phyloP scores from a whole-genome alignment of 106 monocot genomes.

The Apostasia shenzhenica region DNA sequence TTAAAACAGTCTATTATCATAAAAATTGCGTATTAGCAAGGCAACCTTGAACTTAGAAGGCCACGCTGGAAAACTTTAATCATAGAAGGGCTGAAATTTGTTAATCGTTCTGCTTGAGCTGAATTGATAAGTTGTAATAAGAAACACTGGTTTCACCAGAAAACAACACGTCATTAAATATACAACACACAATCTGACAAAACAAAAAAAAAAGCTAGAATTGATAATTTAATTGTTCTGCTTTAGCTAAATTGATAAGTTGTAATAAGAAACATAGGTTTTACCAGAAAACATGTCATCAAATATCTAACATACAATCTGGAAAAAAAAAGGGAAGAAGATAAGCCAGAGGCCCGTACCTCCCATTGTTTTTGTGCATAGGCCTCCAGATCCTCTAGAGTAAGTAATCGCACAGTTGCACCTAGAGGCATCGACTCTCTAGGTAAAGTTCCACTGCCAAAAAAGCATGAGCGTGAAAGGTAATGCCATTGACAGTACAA shows the following conservation, averaged over 20 bases:
- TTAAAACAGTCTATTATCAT: not conserved
- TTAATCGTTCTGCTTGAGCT: constrained; percentile 62
- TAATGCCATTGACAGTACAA: no score
- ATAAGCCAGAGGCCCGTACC: constrained; percentile 31
- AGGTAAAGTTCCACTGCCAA: constrained; percentile 69
- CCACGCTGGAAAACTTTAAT: constrained; percentile 93
- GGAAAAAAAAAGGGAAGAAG: not conserved
- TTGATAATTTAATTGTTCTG: constrained; percentile 24
- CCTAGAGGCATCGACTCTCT: constrained; percentile 77
- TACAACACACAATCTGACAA: not conserved
- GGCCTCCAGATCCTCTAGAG: constrained; percentile 67
- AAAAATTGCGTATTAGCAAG: not conserved
- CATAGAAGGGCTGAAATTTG: constrained; percentile 85
- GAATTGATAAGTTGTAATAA: constrained; percentile 93
- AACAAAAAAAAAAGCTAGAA: no score
- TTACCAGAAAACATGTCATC: constrained; percentile 1
- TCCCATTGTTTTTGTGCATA: constrained; percentile 94
- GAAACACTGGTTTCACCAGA: constrained; percentile 51
- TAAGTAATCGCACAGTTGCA: constrained; percentile 64
- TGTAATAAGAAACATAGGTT: constrained; percentile 81
- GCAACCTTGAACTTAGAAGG: constrained; percentile 88
- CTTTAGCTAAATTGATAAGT: constrained; percentile 89
- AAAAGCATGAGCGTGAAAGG: not conserved
- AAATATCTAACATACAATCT: not conserved
- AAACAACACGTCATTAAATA: constrained; percentile 4